Evolutionary conservation across 2,329 filamentous ascomycete species (phyloP), one percentile per base, ranked within the genome.

Genomic region (Microdochium nivale): DNA sequence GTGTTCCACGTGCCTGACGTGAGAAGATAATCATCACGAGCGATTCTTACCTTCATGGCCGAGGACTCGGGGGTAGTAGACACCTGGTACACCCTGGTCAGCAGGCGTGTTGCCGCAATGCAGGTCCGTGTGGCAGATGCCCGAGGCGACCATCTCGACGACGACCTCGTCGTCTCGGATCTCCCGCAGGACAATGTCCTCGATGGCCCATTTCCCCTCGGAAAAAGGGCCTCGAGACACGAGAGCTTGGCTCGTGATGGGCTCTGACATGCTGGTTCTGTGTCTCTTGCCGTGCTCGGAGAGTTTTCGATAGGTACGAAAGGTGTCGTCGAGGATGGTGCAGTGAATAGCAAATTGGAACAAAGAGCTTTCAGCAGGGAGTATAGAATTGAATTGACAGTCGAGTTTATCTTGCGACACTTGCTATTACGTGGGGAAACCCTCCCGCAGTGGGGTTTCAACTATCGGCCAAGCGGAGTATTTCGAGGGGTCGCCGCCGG

Each of bases 61-160:
- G 16, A 79, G 62, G 1, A 80, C 69, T 25, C 68, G 61, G 0
- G 75, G 75, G 55, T 75, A 77, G 33, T 67, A 67, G 2, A 70
- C 63, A 2, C 69, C 65, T 2, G 64, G 62, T 1, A 64, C 61
- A 10, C 59, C 62, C 11, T 62, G 63, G 13, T 60, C 13, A 66
- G 58, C 27, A 30, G 27, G 27, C n/a, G 24, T 35, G 27, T 27
- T n/a, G 46, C 25, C 46, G 48, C 24, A 25, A 23, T 35, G 27
- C 3, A 49, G 24, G 1, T 55, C 59, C 1, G 68, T 62, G 0
- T 65, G 61, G 48, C 67, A 68, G 19, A 69, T 50, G 1, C 67
- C 66, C 0, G 65, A 65, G 25, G 62, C 65, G 52, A 63, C 66
- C 56, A 69, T 67, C 49, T 67, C 60, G 14, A 69, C 58, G 2